A percentile compares a stretch with the other conserved stretches of the same genome.
Evolutionary conservation across 2,329 filamentous ascomycete genomes (phyloP).

Genomic region (Aspergillus sp.): DNA sequence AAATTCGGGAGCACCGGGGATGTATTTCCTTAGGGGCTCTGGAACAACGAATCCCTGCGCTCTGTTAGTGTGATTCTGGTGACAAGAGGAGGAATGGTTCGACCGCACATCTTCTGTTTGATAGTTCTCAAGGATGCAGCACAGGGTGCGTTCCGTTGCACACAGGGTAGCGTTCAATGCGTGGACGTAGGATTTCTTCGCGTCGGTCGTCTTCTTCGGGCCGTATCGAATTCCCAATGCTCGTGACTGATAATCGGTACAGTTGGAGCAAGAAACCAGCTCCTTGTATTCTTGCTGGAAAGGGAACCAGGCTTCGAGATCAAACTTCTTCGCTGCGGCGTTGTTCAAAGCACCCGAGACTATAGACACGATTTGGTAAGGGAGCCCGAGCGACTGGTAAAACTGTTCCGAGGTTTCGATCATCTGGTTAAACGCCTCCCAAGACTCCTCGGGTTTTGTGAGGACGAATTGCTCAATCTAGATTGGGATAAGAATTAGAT

Average conservation of each 20-base stretch:
- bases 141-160: conserved; percentile 88
- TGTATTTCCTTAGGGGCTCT: conserved; percentile 82
- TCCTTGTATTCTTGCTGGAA: conserved; percentile 99
- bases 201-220: conserved; percentile 80
- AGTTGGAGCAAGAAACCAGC: conserved; percentile 96
- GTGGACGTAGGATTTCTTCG: conserved; percentile 92
- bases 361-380: conserved; percentile 90
- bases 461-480: conserved; percentile 77
- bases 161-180: conserved; percentile 87
- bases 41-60: conserved; percentile 75
- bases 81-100: background rate
- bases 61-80: conserved; percentile 26
- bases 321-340: conserved; percentile 87
- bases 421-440: conserved; percentile 94
- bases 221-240: conserved; percentile 93
- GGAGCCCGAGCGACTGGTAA: conserved; percentile 85
- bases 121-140: conserved; percentile 96
- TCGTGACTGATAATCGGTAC: conserved; percentile 94
- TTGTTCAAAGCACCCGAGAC: conserved; percentile 96
- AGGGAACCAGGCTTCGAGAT: conserved; percentile 95
- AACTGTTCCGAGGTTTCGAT: conserved; percentile 90
- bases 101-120: conserved; percentile 77
- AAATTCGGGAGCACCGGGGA: conserved; percentile 87
- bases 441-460: conserved; percentile 86
- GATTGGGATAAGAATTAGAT: conserved; percentile 19